Evolutionary conservation across 345 rosid genomes (phyloP), one percentile per base, ranked within the genome.

Genomic region (Citrus australasica): DNA sequence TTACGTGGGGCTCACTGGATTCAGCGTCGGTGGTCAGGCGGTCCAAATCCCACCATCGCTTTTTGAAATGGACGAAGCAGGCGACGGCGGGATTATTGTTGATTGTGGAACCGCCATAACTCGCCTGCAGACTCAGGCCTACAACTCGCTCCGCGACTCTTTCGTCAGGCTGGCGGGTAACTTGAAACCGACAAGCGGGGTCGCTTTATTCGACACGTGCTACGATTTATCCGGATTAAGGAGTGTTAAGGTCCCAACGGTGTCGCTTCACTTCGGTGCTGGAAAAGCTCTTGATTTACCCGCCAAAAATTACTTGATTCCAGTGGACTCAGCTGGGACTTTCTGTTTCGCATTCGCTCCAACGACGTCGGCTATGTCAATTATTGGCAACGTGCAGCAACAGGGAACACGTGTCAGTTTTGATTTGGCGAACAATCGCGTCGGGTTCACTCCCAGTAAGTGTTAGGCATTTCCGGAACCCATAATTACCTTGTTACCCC

Each of bases 301-400:
- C 48, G 97, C 99, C n/a, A 82, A 87, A 76, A 96, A 96, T 75
- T 96, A 90, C 58, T 68, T 96, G 76, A 87, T 92, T 25, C 99
- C 98, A 3, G 86, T 96, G 0, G 94, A 93, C 75, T 82, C 90
- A 0, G 38, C 81, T 0, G 98, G 98, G 3, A 92, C 97, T 3
- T 96, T 85, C 76, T 96, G 99, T 85, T 92, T 96, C 53, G 99
- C 99, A 1, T 96, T 96, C 65, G 99, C 98, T 1, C 98, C 97
- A 38, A 93, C 99, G 85, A 32, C 94, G 83, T 87, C 95, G 67
- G 60, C 95, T 65, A 24, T 90, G 89, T 91, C 98, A 1, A 96
- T 96, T 67, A 92, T 96, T 32, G 99, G 99, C 59, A 96, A 96
- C 62, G 97, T 96, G 55, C 99, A 96, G 88, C 98, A 93, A 81